Base-by-base conservation (phyloP, 371 early-diverging fungal species). In the Rhizopus sp. region DNA sequence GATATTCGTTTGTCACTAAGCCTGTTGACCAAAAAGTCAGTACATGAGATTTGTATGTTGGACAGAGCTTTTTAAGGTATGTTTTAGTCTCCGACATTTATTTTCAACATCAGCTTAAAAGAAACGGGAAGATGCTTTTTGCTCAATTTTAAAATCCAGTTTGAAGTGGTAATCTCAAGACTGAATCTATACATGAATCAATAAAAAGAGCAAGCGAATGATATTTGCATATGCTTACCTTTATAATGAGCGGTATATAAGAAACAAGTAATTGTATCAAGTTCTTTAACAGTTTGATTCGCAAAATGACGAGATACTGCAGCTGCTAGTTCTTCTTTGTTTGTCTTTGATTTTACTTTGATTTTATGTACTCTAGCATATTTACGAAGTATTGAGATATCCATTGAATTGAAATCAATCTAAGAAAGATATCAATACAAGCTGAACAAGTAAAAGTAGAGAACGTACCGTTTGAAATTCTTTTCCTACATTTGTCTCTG, bases 281-380 rank as follows among this genome's bases (percentile, higher is more conserved):
- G 50, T 59, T 78, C 79, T 49, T 73, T 78, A 12, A 78, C 72
- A 5, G 75, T 68, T 56, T 75, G 75, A 40, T 73, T 75, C 15
- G 79, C 75, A 57, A 78, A 78, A 60, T 78, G 79, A 52, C 75
- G 79, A 44, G 75, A 73, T 5, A 78, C 73, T 6, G 73, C 68
- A 12, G 72, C 71, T 23, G 72, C 79, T 5, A 78, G 55, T 17
- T 78, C 79, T 46, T 78, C 79, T 49, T 78, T 78, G 52, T 64
- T 73, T 12, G 51, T 53, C 23, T 60, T 68, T 13, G 64, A 38
- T 35, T 64, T 60, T 4, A 63, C 48, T 35, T 73, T 73, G 40
- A 78, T 64, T 31, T 75, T 75, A 54, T 78, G 75, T 0, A 75
- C 72, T 48, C 79, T 69, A 44, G 57, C 67, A 49, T 78, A 78